A percentile compares a stretch with the other conserved stretches of the same genome.
These are phyloP conservation scores for Myriosclerotinia curreyana DNA, from an alignment of 2,329 filamentous ascomycete genomes.

Conservation along the genomic window DNA sequence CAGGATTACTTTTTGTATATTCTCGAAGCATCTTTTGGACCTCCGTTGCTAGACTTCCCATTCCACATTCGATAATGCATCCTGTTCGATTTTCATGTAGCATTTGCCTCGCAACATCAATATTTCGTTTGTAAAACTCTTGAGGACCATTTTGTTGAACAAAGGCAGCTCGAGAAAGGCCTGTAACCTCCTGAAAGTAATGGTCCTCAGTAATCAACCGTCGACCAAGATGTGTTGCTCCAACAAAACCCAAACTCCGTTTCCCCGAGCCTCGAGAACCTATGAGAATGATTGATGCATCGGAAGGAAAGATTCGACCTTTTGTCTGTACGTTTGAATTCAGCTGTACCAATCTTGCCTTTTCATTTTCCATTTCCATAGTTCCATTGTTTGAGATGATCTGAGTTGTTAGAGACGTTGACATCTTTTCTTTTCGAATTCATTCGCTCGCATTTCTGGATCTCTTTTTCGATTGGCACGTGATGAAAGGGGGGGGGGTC, in stretches of 20 bases:
- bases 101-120: constrained; percentile 58
- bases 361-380: constrained; percentile 18
- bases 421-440: constrained; percentile 29
- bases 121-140: constrained; percentile 62
- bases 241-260: constrained; percentile 71
- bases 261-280: constrained; percentile 74
- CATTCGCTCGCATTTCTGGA: background rate
- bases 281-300: constrained; percentile 70
- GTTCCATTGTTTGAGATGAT: constrained; percentile 25
- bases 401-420: constrained; percentile 36
- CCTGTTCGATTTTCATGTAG: constrained; percentile 57
- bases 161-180: constrained; percentile 59
- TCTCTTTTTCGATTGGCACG: background rate
- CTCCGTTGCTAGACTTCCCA: constrained; percentile 51
- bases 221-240: constrained; percentile 66
- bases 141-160: constrained; percentile 59
- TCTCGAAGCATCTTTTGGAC: constrained; percentile 55
- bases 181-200: constrained; percentile 62
- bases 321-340: constrained; percentile 29
- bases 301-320: constrained; percentile 37
- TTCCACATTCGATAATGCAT: constrained; percentile 66
- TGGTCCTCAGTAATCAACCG: constrained; percentile 67
- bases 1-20: constrained; percentile 62
- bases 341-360: constrained; percentile 22
- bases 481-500: constrained; percentile 2